phyloP scores from a whole-genome alignment of 495 filamentous ascomycete species.

The Aspergillus saccharolyticus region DNA sequence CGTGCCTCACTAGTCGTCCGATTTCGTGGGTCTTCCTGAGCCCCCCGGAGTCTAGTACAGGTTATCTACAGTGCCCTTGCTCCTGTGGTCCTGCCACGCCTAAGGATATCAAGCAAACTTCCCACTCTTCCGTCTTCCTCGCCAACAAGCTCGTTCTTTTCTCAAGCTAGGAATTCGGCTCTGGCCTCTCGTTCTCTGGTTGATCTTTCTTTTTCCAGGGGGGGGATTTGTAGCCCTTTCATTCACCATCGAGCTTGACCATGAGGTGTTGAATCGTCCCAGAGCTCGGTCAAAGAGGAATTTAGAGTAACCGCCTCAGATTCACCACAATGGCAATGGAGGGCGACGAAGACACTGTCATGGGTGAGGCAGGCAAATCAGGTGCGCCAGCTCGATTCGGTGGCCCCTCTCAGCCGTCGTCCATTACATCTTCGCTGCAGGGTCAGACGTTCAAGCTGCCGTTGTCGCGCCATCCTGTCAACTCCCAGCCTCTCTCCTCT shows the following conservation, averaged over 20 bases:
- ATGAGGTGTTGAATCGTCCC: constrained; percentile 16
- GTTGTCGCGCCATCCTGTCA: constrained; percentile 6
- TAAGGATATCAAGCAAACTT: neutral
- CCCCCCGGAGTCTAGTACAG: neutral
- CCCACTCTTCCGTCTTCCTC: neutral
- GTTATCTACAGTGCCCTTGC: neutral
- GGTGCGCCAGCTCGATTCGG: constrained; percentile 11
- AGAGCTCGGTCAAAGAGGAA: constrained; percentile 8
- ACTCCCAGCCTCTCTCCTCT: constrained; percentile 1
- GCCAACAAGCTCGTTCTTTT: neutral
- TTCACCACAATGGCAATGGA: constrained; percentile 23
- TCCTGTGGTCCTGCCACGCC: neutral
- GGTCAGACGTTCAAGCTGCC: constrained; percentile 17
- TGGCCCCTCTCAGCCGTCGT: constrained; percentile 18
- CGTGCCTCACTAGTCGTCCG: neutral
- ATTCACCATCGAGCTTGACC: constrained; percentile 8
- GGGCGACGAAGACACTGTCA: constrained; percentile 38
- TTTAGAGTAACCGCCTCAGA: neutral
- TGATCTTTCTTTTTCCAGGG: neutral
- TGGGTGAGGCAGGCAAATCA: constrained; percentile 27
- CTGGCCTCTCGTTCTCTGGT: no score
- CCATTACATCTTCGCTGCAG: constrained; percentile 30
- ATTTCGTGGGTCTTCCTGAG: neutral
- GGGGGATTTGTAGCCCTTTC: neutral
- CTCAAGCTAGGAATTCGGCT: neutral